A percentile compares a stretch with the other conserved stretches of the same genome.
These are phyloP conservation scores for Irpex lacteus DNA, from an alignment of 1,284 basidiomycete species.

Conservation along the genomic window DNA sequence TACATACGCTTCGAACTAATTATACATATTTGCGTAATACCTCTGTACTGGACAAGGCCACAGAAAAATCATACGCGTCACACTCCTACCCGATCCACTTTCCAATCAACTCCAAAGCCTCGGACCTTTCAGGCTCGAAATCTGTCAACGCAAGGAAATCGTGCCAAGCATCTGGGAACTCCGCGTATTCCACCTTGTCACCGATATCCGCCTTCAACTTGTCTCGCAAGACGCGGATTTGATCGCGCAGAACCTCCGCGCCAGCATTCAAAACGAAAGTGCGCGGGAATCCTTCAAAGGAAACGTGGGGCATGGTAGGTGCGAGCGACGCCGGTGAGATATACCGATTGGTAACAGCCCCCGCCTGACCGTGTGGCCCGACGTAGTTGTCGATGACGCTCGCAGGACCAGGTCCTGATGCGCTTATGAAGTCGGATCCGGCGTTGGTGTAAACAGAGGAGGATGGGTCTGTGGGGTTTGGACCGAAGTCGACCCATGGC, in stretches of 20 bases:
- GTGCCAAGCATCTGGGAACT: conserved; percentile 38
- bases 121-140: conserved; percentile 11
- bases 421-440: conserved; percentile 21
- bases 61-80: neutral
- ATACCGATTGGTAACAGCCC: conserved; percentile 44
- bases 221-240: conserved; percentile 33
- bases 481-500: conserved; percentile 54
- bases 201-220: conserved; percentile 43
- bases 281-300: conserved; percentile 51
- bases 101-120: conserved; percentile 6
- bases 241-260: conserved; percentile 50
- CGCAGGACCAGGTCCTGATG: neutral
- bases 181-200: conserved; percentile 43
- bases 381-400: conserved; percentile 4
- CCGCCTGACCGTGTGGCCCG: conserved; percentile 29
- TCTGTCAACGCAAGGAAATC: conserved; percentile 8
- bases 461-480: conserved; percentile 30
- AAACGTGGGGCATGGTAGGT: conserved; percentile 29
- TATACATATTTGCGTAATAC: too few species aligned
- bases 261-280: conserved; percentile 55
- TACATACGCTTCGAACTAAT: too few species aligned
- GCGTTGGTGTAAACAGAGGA: conserved; percentile 41
- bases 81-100: conserved; percentile 2
- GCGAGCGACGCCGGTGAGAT: conserved; percentile 52
- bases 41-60: neutral